Evolutionary conservation across 2,329 filamentous ascomycete species (phyloP), one percentile per base, ranked within the genome.

Genomic region (Apiospora saccharicola): DNA sequence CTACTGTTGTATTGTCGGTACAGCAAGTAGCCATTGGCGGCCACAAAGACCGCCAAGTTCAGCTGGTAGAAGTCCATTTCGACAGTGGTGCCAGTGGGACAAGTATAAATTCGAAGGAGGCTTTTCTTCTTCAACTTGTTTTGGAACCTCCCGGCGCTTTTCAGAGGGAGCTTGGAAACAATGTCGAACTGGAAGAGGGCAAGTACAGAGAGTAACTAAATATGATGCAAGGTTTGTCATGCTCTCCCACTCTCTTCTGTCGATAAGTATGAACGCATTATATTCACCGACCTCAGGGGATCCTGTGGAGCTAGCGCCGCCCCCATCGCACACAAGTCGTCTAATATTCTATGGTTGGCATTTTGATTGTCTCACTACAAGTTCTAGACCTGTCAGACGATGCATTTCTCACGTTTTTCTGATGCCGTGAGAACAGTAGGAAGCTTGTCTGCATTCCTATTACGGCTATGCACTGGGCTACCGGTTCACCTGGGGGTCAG

Each of bases 1-100:
- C 70, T 70, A 26, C 70, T 70, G 37, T 72, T 73, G 51, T 77
- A 78, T 53, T 77, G 75, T 26, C 73, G 76, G 51, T 78, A 76
- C 24, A 80, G 73, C 22, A 78, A 72, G 53, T 72, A 77, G 13
- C 74, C 72, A 26, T 78, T 80, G 51, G 72, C 74, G 26, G 71
- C 72, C 34, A 72, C 76, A 61, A 78, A 76, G 6, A 76, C 69
- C 57, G 73, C 74, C 37, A 78, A 71, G 51, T 78, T 78, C 64
- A 74, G 19, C 61, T 76, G 75, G 70, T 78, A 78, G 70, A 78
- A 78, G 46, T 73, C 70, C 75, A 76, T 77, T 10, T 51, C 61
- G 26, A 34, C 69, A 51, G 41, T 61, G 26, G 24, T 47, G 22
- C 8, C 8, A 61, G 57, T 10, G 57, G 41, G 57, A 2, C 5